These are phyloP conservation scores for Chlorencoelia australis DNA, from an alignment of 2,329 filamentous ascomycete species.

Conservation along the genomic window DNA sequence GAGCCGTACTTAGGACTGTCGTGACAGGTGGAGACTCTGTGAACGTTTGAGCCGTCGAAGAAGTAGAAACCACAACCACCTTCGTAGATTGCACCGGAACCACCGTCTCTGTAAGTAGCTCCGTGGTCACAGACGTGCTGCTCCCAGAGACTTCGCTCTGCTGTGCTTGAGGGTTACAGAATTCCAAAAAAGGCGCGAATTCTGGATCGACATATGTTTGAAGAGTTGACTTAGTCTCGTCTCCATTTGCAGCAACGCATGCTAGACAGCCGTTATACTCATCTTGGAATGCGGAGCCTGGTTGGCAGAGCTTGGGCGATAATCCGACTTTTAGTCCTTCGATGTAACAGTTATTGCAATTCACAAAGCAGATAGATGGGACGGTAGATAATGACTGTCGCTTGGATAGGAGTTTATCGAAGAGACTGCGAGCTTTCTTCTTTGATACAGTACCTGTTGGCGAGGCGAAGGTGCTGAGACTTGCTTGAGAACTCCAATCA, in stretches of 20 bases:
- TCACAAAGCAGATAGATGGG: conserved; percentile 40
- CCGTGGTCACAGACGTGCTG: too few species aligned
- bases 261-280: conserved; percentile 30
- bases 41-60: too few species aligned
- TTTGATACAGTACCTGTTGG: conserved; percentile 2
- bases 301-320: conserved; percentile 34
- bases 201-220: too few species aligned
- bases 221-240: too few species aligned
- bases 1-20: too few species aligned
- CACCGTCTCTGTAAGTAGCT: too few species aligned
- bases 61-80: too few species aligned
- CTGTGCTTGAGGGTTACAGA: too few species aligned
- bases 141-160: too few species aligned
- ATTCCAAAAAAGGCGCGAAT: too few species aligned
- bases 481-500: conserved; percentile 43
- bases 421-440: neutral
- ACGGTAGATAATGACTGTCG: conserved; percentile 32
- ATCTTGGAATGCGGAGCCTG: conserved; percentile 32
- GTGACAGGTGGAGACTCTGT: too few species aligned
- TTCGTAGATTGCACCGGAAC: too few species aligned
- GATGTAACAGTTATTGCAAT: conserved; percentile 40
- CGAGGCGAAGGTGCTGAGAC: conserved; percentile 31
- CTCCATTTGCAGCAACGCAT: conserved; percentile 16
- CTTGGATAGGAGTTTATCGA: conserved; percentile 24
- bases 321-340: conserved; percentile 41